Percentiles rank a stretch among this genome's conserved stretches.
phyloP scores from a whole-genome alignment of 495 filamentous ascomycete genomes.

The Paragyromitra xinjiangensis region DNA sequence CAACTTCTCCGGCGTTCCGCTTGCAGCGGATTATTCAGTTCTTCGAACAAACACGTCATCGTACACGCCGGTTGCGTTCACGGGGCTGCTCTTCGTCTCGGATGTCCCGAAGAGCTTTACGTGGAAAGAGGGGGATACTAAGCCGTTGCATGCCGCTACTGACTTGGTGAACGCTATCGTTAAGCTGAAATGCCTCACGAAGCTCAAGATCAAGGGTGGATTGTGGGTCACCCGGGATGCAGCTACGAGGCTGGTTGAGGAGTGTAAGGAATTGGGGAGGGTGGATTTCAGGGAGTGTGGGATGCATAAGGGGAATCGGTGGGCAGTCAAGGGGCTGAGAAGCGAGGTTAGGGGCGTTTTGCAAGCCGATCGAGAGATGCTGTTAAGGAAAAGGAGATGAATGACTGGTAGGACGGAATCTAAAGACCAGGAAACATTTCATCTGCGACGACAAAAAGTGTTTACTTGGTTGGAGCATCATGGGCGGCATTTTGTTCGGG shows the following conservation, averaged over 20 bases:
- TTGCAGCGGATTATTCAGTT: constrained; percentile 57
- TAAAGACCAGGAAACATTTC: background rate
- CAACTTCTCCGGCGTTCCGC: constrained; percentile 54
- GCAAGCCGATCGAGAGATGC: constrained; percentile 34
- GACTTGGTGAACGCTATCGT: constrained; percentile 50
- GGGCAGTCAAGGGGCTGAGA: constrained; percentile 46
- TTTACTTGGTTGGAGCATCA: constrained; percentile 25
- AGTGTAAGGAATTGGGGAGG: constrained; percentile 37
- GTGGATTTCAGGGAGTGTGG: constrained; percentile 53
- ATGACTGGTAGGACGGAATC: background rate
- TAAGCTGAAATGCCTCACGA: constrained; percentile 39
- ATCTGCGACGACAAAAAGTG: constrained; percentile 21
- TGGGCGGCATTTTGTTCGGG: constrained; percentile 32
- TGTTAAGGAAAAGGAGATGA: constrained; percentile 36
- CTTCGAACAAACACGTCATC: constrained; percentile 38
- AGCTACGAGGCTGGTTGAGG: constrained; percentile 46
- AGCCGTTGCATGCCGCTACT: constrained; percentile 48
- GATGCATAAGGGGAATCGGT: constrained; percentile 52
- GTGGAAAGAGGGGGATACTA: constrained; percentile 49
- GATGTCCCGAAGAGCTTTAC: constrained; percentile 54
- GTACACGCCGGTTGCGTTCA: constrained; percentile 51
- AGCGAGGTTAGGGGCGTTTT: constrained; percentile 40
- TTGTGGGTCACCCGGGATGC: constrained; percentile 52
- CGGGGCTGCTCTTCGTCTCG: constrained; percentile 52
- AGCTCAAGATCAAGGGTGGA: constrained; percentile 48